Percentiles rank a stretch among this genome's conserved stretches.
These are phyloP conservation scores for Medicago lupulina DNA, from an alignment of 306 rosid species.

Conservation along the genomic window DNA sequence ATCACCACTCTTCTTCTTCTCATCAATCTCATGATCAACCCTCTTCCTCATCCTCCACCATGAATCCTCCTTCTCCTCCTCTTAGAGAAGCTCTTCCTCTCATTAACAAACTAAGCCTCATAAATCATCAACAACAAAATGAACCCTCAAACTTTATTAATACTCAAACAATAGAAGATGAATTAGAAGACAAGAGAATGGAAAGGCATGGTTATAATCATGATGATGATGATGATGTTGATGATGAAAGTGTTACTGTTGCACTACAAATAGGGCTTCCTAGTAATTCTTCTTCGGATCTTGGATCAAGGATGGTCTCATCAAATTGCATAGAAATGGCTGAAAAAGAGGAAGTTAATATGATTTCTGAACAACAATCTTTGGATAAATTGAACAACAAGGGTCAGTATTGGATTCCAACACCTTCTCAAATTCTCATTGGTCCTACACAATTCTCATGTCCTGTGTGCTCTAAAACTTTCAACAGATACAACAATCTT, in stretches of 20 bases:
- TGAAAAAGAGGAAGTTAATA: conserved; percentile 34
- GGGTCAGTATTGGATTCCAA: conserved; percentile 88
- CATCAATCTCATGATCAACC: conserved; percentile 45
- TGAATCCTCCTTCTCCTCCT: conserved; percentile 50
- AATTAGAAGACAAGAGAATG: conserved; percentile 29
- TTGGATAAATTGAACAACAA: conserved; percentile 55
- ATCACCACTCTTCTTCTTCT: conserved; percentile 17
- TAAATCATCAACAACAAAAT: conserved; percentile 30
- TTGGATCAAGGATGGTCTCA: conserved; percentile 39
- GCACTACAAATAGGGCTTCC: conserved; percentile 75
- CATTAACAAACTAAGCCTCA: conserved; percentile 56
- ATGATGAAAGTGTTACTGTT: conserved; percentile 47
- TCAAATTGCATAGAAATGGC: conserved; percentile 38
- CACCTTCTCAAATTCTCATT: conserved; percentile 83
- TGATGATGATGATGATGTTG: background rate
- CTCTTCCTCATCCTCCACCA: conserved; percentile 35
- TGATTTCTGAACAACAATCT: conserved; percentile 44
- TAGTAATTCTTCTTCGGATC: conserved; percentile 41
- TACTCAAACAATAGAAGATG: background rate
- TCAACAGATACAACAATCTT: conserved; percentile 89
- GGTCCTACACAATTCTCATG: conserved; percentile 91
- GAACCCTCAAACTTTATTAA: conserved; percentile 38
- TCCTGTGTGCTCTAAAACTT: conserved; percentile 76
- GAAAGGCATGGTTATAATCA: background rate
- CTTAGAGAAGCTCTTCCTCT: conserved; percentile 70